These are phyloP conservation scores for Neostapfia colusana DNA, from an alignment of 176 grass and related monocot species.

Conservation along the genomic window DNA sequence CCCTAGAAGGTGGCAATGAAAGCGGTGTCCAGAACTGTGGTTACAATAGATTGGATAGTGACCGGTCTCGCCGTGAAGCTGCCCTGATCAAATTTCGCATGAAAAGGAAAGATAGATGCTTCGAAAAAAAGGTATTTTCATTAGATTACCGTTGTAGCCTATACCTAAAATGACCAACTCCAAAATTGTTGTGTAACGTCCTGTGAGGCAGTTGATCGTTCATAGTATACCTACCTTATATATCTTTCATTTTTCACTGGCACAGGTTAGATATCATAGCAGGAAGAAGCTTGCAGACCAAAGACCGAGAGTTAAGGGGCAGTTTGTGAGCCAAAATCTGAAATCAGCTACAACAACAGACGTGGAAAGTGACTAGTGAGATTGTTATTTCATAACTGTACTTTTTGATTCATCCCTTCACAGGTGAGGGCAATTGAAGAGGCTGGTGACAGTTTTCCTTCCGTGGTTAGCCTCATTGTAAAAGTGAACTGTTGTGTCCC, in stretches of 20 bases:
- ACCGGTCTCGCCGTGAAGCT: constrained; percentile 59
- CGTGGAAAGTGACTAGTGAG: constrained; percentile 47
- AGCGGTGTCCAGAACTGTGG: constrained; percentile 57
- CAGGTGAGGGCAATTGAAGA: constrained; percentile 23
- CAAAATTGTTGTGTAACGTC: background rate
- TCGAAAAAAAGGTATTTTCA: constrained; percentile 83
- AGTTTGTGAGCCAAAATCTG: constrained; percentile 85
- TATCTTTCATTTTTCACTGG: constrained; percentile 5
- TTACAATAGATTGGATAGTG: constrained; percentile 39
- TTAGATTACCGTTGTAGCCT: background rate
- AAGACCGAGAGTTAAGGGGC: constrained; percentile 86
- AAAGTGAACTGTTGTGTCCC: constrained; percentile 33
- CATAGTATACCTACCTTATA: background rate
- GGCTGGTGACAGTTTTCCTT: constrained; percentile 48
- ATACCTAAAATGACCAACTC: background rate
- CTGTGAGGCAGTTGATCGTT: background rate
- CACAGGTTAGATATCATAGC: constrained; percentile 91
- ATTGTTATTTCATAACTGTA: constrained; percentile 28
- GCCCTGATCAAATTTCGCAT: constrained; percentile 87
- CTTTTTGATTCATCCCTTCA: constrained; percentile 38
- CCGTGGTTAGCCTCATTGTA: constrained; percentile 38
- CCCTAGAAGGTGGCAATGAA: constrained; percentile 72
- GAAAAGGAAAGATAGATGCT: constrained; percentile 98
- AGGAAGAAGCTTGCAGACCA: constrained; percentile 95
- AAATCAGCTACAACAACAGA: constrained; percentile 51